These are phyloP conservation scores for Yarrowia sp. DNA, from an alignment of 805 yeast species.

Conservation along the genomic window DNA sequence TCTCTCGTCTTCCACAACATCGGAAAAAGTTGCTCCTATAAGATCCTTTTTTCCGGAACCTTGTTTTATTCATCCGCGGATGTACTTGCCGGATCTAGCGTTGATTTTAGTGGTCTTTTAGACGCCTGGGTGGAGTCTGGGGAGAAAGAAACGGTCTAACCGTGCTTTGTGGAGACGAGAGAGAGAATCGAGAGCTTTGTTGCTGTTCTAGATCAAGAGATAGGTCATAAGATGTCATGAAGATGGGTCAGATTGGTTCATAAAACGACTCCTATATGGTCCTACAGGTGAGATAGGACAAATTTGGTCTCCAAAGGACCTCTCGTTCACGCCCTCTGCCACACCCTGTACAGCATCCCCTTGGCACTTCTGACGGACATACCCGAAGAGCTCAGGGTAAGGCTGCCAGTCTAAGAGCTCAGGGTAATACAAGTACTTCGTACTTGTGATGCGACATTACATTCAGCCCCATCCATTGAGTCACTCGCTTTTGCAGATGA, in stretches of 20 bases:
- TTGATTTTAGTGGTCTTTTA: neutral
- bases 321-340: too few species aligned
- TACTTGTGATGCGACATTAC: neutral
- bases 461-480: conserved; percentile 1
- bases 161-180: neutral
- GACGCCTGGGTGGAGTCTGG: neutral
- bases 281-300: too few species aligned
- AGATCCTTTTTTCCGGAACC: conserved; percentile 8
- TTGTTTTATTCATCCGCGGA: conserved; percentile 12
- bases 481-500: neutral
- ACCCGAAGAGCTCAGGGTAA: too few species aligned
- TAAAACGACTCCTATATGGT: too few species aligned
- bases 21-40: conserved; percentile 20
- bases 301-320: too few species aligned
- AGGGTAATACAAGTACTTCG: too few species aligned
- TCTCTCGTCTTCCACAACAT: neutral
- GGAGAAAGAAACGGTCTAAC: neutral
- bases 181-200: too few species aligned
- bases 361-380: too few species aligned
- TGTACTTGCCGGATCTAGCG: conserved; percentile 32
- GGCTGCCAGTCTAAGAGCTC: too few species aligned
- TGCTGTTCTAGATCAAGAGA: too few species aligned
- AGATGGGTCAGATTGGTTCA: neutral
- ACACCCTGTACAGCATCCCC: neutral
- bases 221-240: too few species aligned